These are phyloP conservation scores for Leptomonas seymouri DNA, from an alignment of 208 protist genomes.

Conservation along the genomic window DNA sequence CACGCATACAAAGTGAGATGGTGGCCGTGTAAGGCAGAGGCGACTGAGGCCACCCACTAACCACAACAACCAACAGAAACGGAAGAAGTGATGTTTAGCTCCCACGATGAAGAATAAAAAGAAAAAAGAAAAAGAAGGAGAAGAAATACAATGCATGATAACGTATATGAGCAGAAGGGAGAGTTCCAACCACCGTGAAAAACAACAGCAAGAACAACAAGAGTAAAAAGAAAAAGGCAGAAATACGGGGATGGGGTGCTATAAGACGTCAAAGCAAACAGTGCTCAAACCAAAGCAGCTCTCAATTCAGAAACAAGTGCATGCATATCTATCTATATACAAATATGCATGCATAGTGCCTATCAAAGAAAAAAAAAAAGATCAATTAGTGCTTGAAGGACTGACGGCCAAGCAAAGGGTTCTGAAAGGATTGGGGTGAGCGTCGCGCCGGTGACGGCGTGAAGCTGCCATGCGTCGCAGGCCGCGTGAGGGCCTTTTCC, in stretches of 20 bases:
- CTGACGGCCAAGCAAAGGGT: conserved; percentile 34
- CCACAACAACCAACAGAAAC: too few species aligned
- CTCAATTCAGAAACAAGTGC: conserved; percentile 1
- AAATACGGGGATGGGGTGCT: not conserved
- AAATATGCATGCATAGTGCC: not conserved
- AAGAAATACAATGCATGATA: too few species aligned
- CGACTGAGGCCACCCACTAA: too few species aligned
- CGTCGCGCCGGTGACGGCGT: not conserved
- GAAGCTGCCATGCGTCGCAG: not conserved
- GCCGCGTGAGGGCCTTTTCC: not conserved
- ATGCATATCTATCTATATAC: not conserved
- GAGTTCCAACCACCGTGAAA: too few species aligned
- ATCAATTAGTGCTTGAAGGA: conserved; percentile 6
- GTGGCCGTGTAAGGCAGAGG: too few species aligned
- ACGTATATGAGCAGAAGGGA: too few species aligned
- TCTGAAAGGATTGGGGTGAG: conserved; percentile 8
- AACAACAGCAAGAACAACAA: conserved; percentile 1
- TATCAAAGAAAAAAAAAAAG: conserved; percentile 9
- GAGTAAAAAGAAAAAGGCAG: not conserved
- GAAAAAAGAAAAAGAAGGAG: too few species aligned
- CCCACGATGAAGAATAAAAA: too few species aligned
- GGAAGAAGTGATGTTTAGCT: too few species aligned
- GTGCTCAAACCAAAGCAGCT: too few species aligned
- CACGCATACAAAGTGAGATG: too few species aligned
- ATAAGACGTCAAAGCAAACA: not conserved